phyloP scores from a whole-genome alignment of 257 asterid genomes.

The Echium plantagineum region DNA sequence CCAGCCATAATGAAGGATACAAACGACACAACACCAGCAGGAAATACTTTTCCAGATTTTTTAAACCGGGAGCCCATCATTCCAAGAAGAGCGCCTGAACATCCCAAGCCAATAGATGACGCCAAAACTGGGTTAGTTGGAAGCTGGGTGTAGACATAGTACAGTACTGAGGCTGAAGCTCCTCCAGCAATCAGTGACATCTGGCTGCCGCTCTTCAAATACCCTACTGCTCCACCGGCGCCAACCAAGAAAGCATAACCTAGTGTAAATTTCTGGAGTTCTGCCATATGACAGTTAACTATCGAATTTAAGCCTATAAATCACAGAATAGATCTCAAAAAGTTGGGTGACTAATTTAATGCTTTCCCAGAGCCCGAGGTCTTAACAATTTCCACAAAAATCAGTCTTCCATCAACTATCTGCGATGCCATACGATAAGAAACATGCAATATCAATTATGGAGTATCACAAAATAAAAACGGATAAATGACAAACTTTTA shows the following conservation, averaged over 20 bases:
- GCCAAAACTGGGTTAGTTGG: slow-evolving; percentile 70
- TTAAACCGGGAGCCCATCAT: slow-evolving; percentile 84
- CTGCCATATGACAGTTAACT: neutral
- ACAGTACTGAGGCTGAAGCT: slow-evolving; percentile 44
- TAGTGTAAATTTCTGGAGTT: slow-evolving; percentile 56
- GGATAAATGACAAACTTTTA: neutral
- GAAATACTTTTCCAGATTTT: slow-evolving; percentile 76
- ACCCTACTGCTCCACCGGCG: slow-evolving; percentile 80
- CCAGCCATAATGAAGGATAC: slow-evolving; percentile 71
- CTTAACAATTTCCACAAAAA: slow-evolving; percentile 49
- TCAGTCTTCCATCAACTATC: slow-evolving; percentile 41
- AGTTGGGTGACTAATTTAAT: neutral
- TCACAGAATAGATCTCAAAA: slow-evolving; percentile 6
- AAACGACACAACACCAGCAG: slow-evolving; percentile 70
- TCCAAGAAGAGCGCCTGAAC: slow-evolving; percentile 58
- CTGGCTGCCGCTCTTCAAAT: slow-evolving; percentile 74
- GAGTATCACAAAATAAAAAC: neutral
- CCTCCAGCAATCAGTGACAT: slow-evolving; percentile 71
- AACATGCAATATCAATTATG: slow-evolving; percentile 1
- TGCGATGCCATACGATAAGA: slow-evolving; percentile 16
- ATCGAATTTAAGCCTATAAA: slow-evolving; percentile 11
- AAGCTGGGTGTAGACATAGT: slow-evolving; percentile 43
- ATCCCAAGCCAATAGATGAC: slow-evolving; percentile 54
- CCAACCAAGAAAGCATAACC: slow-evolving; percentile 74
- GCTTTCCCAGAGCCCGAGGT: slow-evolving; percentile 17